Evolutionary conservation across 2,329 filamentous ascomycete genomes (phyloP).

Genomic region (Aspergillus arachidicola): DNA sequence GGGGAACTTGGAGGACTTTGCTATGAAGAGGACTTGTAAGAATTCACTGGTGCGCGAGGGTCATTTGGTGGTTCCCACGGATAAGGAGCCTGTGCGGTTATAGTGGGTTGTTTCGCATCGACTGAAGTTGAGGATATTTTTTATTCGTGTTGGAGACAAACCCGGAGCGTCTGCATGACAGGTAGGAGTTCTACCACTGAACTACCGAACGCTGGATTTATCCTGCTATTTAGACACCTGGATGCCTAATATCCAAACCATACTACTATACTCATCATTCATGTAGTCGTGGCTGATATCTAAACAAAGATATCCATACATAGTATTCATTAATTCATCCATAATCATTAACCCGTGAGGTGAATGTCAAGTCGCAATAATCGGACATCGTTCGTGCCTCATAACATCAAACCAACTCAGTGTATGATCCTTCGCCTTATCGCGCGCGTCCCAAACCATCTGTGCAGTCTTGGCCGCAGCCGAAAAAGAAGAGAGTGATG

Average conservation of each 20-base stretch:
- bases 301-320: neutral
- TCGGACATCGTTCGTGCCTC: slow-evolving; percentile 11
- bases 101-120: slow-evolving; percentile 3
- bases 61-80: slow-evolving; percentile 27
- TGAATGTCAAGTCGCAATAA: neutral
- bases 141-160: no score
- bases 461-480: no score
- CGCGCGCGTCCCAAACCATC: slow-evolving; percentile 20
- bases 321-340: neutral
- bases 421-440: slow-evolving; percentile 15
- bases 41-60: slow-evolving; percentile 35
- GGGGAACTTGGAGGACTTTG: slow-evolving; percentile 52
- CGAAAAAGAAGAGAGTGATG: no score
- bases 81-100: slow-evolving; percentile 34
- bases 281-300: neutral
- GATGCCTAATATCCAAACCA: neutral
- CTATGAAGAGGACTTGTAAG: slow-evolving; percentile 25
- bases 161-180: no score
- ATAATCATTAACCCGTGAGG: neutral
- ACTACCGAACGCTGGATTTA: neutral
- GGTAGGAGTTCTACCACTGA: no score
- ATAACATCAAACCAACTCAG: slow-evolving; percentile 22
- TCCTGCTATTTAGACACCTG: neutral
- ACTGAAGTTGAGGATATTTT: no score
- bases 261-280: no score